Conservation (phyloP, 257 asterid genomes). For the Solanum chiquidenum region DNA sequence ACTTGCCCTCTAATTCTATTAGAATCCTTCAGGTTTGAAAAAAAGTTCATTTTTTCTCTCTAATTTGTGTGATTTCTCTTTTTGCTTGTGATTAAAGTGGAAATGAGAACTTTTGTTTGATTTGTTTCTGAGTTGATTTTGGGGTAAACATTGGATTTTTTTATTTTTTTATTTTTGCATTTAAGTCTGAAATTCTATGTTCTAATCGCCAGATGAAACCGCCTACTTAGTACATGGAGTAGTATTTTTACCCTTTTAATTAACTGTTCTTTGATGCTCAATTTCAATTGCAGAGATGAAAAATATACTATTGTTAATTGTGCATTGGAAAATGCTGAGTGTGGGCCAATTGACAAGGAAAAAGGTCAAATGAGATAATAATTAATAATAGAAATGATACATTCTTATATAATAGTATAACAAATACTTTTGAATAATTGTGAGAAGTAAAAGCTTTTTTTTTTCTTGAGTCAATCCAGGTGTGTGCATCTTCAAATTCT, state of each 20-base stretch:
- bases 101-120: neutral
- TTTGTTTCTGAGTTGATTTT: neutral
- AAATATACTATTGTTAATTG: neutral
- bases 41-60: neutral
- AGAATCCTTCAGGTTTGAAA: neutral
- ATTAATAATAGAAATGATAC: neutral
- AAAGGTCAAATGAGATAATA: neutral
- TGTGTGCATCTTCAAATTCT: neutral
- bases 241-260: too few relatives aligned
- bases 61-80: neutral
- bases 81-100: neutral
- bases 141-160: too few relatives aligned
- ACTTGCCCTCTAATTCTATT: neutral
- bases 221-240: too few relatives aligned
- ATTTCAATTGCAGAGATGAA: neutral
- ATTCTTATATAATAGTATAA: neutral
- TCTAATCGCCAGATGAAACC: too few relatives aligned
- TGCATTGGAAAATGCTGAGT: neutral
- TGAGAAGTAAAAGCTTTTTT: neutral
- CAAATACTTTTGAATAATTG: neutral
- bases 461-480: neutral
- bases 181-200: neutral
- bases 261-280: neutral
- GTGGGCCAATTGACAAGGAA: neutral
- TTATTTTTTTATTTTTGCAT: too few relatives aligned